Conservation (phyloP, 2,329 filamentous ascomycete species). For the Colletotrichum phormii region DNA sequence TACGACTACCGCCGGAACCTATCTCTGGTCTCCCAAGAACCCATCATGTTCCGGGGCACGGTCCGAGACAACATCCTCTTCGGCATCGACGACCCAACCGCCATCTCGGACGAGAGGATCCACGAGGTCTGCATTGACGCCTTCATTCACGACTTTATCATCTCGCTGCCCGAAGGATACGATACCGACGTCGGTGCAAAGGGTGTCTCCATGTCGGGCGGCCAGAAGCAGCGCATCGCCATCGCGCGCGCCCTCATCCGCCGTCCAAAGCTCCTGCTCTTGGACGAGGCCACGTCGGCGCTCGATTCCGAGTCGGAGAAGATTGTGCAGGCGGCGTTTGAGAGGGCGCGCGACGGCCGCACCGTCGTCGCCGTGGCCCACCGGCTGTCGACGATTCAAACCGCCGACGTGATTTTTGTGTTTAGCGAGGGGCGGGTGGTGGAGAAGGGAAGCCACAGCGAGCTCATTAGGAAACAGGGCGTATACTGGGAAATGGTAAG, state of each 20-base stretch:
- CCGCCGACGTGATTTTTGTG: constrained; percentile 58
- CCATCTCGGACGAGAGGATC: constrained; percentile 42
- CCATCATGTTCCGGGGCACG: constrained; percentile 60
- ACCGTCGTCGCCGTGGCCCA: constrained; percentile 57
- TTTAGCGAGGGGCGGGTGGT: constrained; percentile 54
- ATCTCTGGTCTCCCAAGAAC: constrained; percentile 63
- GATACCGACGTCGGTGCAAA: constrained; percentile 64
- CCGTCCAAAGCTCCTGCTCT: constrained; percentile 60
- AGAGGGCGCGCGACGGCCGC: constrained; percentile 42
- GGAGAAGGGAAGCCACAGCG: constrained; percentile 53
- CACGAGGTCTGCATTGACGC: constrained; percentile 50
- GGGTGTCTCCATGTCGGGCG: constrained; percentile 67
- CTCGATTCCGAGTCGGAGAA: constrained; percentile 67
- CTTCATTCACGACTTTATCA: constrained; percentile 68
- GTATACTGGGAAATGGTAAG: constrained; percentile 38
- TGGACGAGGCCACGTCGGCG: constrained; percentile 69
- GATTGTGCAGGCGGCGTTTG: constrained; percentile 57
- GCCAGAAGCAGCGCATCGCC: constrained; percentile 67
- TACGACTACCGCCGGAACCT: constrained; percentile 55
- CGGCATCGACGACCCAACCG: constrained; percentile 53
- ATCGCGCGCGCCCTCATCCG: constrained; percentile 67
- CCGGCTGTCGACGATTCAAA: constrained; percentile 55
- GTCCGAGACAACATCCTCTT: constrained; percentile 60
- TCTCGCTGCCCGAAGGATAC: constrained; percentile 61
- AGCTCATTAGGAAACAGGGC: constrained; percentile 29